These are phyloP conservation scores for Suhomyces taliae DNA, from an alignment of 1,139 yeast genomes.

Conservation along the genomic window DNA sequence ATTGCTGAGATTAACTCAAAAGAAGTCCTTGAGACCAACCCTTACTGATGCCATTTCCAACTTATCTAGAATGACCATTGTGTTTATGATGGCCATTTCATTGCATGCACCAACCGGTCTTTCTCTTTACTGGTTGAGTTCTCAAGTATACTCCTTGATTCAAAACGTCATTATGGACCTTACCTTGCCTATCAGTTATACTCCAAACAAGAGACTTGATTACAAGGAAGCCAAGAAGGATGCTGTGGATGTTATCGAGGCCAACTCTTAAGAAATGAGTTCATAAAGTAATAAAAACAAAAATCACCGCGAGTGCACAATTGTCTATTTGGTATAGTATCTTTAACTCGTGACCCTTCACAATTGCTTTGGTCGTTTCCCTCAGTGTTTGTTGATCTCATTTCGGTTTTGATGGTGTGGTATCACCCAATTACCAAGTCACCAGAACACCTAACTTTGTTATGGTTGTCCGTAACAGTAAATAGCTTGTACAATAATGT, in stretches of 20 bases:
- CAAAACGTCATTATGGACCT: constrained; percentile 77
- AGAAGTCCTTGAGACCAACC: constrained; percentile 52
- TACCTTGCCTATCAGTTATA: constrained; percentile 57
- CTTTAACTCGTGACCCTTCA: too few relatives aligned
- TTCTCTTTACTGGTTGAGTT: constrained; percentile 82
- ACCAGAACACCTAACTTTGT: too few relatives aligned
- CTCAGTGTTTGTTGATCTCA: too few relatives aligned
- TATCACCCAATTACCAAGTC: too few relatives aligned
- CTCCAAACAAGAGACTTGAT: constrained; percentile 41
- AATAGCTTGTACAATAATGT: background rate
- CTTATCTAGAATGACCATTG: constrained; percentile 70
- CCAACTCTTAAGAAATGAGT: background rate
- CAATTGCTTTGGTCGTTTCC: too few relatives aligned
- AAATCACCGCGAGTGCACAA: too few relatives aligned
- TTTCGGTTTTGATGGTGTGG: too few relatives aligned
- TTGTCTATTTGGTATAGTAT: too few relatives aligned
- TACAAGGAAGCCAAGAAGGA: constrained; percentile 10
- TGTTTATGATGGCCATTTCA: constrained; percentile 79
- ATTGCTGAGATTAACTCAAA: constrained; percentile 37
- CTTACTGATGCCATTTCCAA: constrained; percentile 61
- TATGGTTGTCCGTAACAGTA: background rate
- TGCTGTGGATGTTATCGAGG: constrained; percentile 3
- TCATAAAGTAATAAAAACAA: too few relatives aligned
- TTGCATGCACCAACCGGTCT: constrained; percentile 85
- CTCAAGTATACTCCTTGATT: constrained; percentile 69